A percentile compares a stretch with the other conserved stretches of the same genome.
Conservation (phyloP, 495 filamentous ascomycete species). For the Talaromyces wortmannii region DNA sequence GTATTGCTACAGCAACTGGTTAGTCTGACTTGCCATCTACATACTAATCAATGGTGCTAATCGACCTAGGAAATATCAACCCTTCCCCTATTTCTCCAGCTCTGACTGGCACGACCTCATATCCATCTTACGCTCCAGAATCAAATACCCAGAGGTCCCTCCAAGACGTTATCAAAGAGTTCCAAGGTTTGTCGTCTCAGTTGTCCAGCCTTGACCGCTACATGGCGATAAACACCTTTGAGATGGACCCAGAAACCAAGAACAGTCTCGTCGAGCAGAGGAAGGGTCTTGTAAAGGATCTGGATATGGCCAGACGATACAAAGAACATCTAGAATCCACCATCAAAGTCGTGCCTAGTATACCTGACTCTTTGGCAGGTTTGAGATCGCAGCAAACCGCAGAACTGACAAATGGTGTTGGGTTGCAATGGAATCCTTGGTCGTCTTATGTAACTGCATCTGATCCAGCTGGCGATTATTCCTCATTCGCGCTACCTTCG, state of each 20-base stretch:
- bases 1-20: background rate
- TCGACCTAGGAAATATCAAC: background rate
- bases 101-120: background rate
- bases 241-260: slow-evolving; percentile 23
- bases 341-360: background rate
- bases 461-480: background rate
- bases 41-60: background rate
- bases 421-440: background rate
- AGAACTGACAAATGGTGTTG: background rate
- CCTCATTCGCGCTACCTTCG: background rate
- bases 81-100: background rate
- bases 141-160: slow-evolving; percentile 8
- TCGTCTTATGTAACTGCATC: background rate
- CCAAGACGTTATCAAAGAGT: slow-evolving; percentile 16
- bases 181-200: slow-evolving; percentile 19
- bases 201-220: slow-evolving; percentile 29
- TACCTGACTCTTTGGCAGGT: background rate
- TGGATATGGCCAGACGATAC: slow-evolving; percentile 26
- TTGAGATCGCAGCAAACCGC: background rate
- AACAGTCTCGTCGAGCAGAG: slow-evolving; percentile 26
- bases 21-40: background rate
- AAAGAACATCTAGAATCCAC: slow-evolving; percentile 23
- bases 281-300: slow-evolving; percentile 25
- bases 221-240: slow-evolving; percentile 30
- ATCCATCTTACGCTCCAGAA: background rate